phyloP scores from a whole-genome alignment of 1,284 basidiomycete species.

The Cutaneotrichosporon cutaneum region DNA sequence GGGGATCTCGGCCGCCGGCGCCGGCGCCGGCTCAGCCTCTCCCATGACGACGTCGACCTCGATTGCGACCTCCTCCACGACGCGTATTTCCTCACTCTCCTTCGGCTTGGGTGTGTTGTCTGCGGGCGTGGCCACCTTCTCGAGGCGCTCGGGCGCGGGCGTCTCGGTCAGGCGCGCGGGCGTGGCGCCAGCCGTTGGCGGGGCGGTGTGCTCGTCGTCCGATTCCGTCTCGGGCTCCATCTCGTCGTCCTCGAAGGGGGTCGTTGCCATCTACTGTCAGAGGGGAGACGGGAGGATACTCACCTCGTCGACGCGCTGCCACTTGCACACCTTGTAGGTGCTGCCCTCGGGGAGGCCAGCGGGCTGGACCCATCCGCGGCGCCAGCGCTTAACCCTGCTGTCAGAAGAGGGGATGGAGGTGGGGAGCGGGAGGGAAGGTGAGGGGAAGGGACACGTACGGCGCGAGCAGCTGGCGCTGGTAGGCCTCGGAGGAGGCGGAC shows the following conservation, averaged over 20 bases:
- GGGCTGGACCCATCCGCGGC: conserved; percentile 37
- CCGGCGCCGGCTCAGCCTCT: neutral
- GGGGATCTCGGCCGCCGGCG: neutral
- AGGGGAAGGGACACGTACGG: conserved; percentile 29
- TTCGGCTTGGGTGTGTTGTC: conserved; percentile 2
- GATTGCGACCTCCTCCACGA: neutral
- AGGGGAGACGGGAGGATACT: neutral
- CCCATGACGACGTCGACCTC: conserved; percentile 3
- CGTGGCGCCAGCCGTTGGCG: conserved; percentile 19
- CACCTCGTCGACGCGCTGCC: conserved; percentile 25
- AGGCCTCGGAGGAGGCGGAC: conserved; percentile 32
- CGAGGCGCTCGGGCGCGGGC: neutral
- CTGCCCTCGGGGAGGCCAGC: conserved; percentile 37
- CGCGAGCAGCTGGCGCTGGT: conserved; percentile 38
- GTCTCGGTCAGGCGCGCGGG: conserved; percentile 15
- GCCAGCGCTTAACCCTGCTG: conserved; percentile 39
- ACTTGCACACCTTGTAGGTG: conserved; percentile 35
- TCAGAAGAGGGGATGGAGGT: conserved; percentile 2
- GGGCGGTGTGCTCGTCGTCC: conserved; percentile 16
- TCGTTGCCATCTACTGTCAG: conserved; percentile 14
- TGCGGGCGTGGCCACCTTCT: conserved; percentile 14
- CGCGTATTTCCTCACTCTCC: neutral
- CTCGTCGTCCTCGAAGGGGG: conserved; percentile 23
- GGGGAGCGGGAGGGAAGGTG: neutral
- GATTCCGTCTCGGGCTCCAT: conserved; percentile 12